Conservation (phyloP, 2,329 filamentous ascomycete genomes). For the Nemania sp. region DNA sequence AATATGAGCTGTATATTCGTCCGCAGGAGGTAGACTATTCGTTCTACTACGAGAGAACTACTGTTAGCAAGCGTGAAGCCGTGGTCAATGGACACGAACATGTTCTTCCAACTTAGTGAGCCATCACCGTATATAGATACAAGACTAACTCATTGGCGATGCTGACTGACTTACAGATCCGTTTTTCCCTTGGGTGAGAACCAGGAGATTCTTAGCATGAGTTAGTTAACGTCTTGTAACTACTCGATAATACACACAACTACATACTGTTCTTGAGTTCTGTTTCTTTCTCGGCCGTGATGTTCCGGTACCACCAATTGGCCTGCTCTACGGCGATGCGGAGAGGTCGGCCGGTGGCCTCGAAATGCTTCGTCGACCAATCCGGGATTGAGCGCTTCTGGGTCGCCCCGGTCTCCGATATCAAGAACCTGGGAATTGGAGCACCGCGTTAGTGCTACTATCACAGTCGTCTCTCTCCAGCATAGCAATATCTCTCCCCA, state of each 20-base stretch:
- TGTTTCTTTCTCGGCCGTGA: constrained; percentile 25
- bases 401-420: constrained; percentile 24
- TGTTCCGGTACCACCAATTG: constrained; percentile 32
- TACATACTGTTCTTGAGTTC: constrained; percentile 26
- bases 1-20: constrained; percentile 53
- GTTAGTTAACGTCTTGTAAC: not conserved
- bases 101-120: not conserved
- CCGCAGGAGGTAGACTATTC: constrained; percentile 51
- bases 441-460: not conserved
- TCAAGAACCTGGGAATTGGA: constrained; percentile 22
- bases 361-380: constrained; percentile 33
- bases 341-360: constrained; percentile 29
- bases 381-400: constrained; percentile 26
- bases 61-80: constrained; percentile 8
- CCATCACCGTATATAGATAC: not conserved
- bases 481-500: not conserved
- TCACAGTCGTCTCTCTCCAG: not conserved
- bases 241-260: not conserved
- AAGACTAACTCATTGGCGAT: not conserved
- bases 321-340: constrained; percentile 36
- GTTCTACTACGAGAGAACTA: constrained; percentile 28
- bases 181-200: constrained; percentile 32
- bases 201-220: constrained; percentile 29
- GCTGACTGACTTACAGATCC: constrained; percentile 24
- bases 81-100: not conserved